A percentile compares a stretch with the other conserved stretches of the same genome.
Evolutionary conservation across 805 yeast species (phyloP).

Genomic region (Metschnikowia koreensis): DNA sequence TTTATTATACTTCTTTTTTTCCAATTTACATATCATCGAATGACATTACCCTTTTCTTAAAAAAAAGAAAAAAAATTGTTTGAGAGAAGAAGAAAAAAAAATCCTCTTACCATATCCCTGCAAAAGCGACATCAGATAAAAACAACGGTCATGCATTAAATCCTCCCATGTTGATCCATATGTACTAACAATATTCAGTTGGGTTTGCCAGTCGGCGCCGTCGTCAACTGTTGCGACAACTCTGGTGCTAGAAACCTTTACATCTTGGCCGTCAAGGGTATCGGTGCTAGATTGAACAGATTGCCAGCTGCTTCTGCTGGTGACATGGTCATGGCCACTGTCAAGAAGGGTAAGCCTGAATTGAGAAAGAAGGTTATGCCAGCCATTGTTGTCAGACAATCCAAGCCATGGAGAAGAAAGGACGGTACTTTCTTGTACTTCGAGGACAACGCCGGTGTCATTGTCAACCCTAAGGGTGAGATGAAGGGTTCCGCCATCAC

Average conservation of each 20-base stretch:
- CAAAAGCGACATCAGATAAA: background rate
- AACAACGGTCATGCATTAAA: background rate
- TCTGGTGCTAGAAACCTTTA: conserved; percentile 99
- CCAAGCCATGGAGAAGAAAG: conserved; percentile 99
- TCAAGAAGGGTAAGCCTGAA: conserved; percentile 99
- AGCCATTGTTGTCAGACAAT: conserved; percentile 98
- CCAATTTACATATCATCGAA: too few relatives aligned
- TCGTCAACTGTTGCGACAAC: conserved; percentile 99
- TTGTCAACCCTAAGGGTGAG: conserved; percentile 99
- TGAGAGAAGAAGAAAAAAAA: too few relatives aligned
- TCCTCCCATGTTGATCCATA: background rate
- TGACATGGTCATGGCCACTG: conserved; percentile 99
- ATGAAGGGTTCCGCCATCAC: conserved; percentile 99
- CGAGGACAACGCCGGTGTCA: conserved; percentile 99
- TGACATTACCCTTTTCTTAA: too few relatives aligned
- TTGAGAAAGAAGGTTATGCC: conserved; percentile 99
- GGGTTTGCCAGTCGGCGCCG: conserved; percentile 99
- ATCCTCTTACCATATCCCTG: background rate
- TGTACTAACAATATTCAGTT: conserved; percentile 53
- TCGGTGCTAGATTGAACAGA: conserved; percentile 99
- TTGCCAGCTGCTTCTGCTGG: conserved; percentile 99
- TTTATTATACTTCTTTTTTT: too few relatives aligned
- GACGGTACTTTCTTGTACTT: conserved; percentile 99
- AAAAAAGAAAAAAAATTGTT: too few relatives aligned
- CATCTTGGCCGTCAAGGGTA: conserved; percentile 98